phyloP scores from a whole-genome alignment of 352 stramenopile species.

The Elongisporangium senticosum region DNA sequence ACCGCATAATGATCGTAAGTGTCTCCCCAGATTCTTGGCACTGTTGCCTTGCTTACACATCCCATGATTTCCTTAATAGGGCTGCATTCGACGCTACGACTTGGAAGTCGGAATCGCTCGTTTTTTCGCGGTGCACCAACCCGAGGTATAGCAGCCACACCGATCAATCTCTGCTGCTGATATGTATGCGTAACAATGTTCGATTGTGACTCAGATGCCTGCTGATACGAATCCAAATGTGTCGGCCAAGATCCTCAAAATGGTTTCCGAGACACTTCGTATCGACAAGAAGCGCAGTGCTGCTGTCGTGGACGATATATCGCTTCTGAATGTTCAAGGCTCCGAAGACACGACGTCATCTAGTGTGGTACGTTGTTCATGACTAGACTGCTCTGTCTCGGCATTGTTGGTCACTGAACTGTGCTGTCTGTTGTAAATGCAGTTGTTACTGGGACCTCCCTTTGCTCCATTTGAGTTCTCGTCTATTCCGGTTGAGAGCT shows the following conservation, averaged over 20 bases:
- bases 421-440: constrained; percentile 9
- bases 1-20: constrained; percentile 42
- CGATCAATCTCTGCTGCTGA: background rate
- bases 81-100: constrained; percentile 64
- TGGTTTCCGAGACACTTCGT: constrained; percentile 68
- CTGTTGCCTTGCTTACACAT: background rate
- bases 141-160: constrained; percentile 26
- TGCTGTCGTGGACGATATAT: constrained; percentile 49
- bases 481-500: constrained; percentile 70
- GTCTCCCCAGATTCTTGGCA: background rate
- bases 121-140: constrained; percentile 61
- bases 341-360: constrained; percentile 41
- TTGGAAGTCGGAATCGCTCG: constrained; percentile 71
- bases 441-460: constrained; percentile 66
- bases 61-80: constrained; percentile 19
- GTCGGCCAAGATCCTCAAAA: constrained; percentile 54
- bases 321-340: constrained; percentile 61
- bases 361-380: constrained; percentile 29
- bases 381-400: background rate
- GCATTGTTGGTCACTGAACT: constrained; percentile 1
- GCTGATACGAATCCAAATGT: constrained; percentile 58
- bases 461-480: constrained; percentile 60
- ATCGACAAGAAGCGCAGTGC: constrained; percentile 61
- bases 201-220: constrained; percentile 30
- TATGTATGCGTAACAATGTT: background rate